Evolutionary conservation across 768 basidiomycete species (phyloP).

Genomic region (Mycena galericulata): DNA sequence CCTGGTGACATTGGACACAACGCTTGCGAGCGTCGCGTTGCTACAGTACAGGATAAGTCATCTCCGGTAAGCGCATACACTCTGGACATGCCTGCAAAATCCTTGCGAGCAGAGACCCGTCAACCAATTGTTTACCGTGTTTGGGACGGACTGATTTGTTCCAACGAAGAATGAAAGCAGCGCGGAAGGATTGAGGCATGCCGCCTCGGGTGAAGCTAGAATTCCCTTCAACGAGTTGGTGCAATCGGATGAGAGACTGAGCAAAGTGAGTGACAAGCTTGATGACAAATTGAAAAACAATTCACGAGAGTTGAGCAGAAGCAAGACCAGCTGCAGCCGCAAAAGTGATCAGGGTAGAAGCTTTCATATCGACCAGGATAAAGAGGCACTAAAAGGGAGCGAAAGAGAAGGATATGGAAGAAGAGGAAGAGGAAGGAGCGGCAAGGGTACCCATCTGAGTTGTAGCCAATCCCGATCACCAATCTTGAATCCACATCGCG

Average conservation of each 20-base stretch:
- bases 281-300: conserved; percentile 30
- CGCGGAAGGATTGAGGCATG: conserved; percentile 60
- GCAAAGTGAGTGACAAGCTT: conserved; percentile 12
- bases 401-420: conserved; percentile 31
- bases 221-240: conserved; percentile 57
- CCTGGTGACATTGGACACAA: conserved; percentile 64
- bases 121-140: conserved; percentile 71
- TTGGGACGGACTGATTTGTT: conserved; percentile 45
- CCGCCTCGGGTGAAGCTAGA: conserved; percentile 56
- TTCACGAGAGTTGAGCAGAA: conserved; percentile 56
- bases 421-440: conserved; percentile 7
- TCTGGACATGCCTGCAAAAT: conserved; percentile 25
- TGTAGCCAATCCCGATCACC: background rate
- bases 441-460: background rate
- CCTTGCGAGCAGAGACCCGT: conserved; percentile 62
- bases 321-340: conserved; percentile 48
- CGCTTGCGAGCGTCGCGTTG: conserved; percentile 66
- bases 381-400: conserved; percentile 26
- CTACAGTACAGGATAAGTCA: conserved; percentile 54
- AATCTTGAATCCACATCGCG: conserved; percentile 17
- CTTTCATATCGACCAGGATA: conserved; percentile 34
- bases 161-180: conserved; percentile 31
- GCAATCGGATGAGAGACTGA: conserved; percentile 62
- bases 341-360: conserved; percentile 42
- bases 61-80: background rate